Evolutionary conservation across 352 stramenopile genomes (phyloP).

Genomic region (Pythium aquatile): DNA sequence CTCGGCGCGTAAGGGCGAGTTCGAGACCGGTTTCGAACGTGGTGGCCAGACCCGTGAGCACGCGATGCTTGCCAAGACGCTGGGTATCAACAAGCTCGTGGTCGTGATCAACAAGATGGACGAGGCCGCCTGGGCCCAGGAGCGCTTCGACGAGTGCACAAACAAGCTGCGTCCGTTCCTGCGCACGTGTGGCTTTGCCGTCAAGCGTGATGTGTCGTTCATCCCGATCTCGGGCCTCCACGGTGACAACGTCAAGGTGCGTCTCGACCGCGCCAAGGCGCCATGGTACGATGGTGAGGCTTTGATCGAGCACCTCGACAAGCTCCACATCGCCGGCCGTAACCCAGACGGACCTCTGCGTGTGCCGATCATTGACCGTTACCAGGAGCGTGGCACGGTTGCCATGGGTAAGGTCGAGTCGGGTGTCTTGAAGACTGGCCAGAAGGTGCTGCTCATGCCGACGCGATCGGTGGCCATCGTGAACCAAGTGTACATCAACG

Average conservation of each 20-base stretch:
- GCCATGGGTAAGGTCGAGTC: conserved; percentile 98
- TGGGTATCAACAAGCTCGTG: conserved; percentile 98
- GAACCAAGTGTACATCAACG: conserved; percentile 91
- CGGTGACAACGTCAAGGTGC: conserved; percentile 96
- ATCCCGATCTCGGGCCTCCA: conserved; percentile 96
- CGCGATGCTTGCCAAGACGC: conserved; percentile 98
- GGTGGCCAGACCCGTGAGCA: conserved; percentile 98
- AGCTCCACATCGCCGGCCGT: conserved; percentile 88
- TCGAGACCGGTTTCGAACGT: conserved; percentile 98
- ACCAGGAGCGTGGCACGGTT: conserved; percentile 96
- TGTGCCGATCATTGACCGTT: conserved; percentile 97
- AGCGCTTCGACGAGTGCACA: conserved; percentile 90
- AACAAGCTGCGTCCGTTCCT: conserved; percentile 95
- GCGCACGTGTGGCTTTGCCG: conserved; percentile 94
- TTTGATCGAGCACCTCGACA: conserved; percentile 94
- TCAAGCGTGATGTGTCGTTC: conserved; percentile 98
- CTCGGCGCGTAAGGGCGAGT: conserved; percentile 95
- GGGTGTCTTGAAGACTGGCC: conserved; percentile 89
- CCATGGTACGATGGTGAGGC: conserved; percentile 95
- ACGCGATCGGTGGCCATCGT: conserved; percentile 68
- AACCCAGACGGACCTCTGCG: conserved; percentile 91
- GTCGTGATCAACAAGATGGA: conserved; percentile 99
- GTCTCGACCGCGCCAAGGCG: conserved; percentile 56
- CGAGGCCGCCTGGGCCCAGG: conserved; percentile 94
- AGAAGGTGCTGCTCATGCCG: conserved; percentile 96